These are phyloP conservation scores for Microbotryum violaceum DNA, from an alignment of 1,284 basidiomycete species.

Conservation along the genomic window DNA sequence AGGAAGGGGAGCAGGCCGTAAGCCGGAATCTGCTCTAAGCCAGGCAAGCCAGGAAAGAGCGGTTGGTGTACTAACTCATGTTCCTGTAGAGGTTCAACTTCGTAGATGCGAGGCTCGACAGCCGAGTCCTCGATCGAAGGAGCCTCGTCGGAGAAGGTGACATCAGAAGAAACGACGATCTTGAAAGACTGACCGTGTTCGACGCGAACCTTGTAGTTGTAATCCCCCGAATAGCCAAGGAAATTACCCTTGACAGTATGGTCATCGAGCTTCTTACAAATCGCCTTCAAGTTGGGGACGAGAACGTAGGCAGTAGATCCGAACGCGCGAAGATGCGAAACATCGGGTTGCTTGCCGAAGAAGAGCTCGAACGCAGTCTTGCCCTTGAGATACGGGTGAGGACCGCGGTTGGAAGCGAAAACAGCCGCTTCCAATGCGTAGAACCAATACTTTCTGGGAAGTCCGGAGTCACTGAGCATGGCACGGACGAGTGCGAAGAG, in stretches of 20 bases:
- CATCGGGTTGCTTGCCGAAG: not conserved
- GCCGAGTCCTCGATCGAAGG: too few species aligned
- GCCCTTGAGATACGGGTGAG: not conserved
- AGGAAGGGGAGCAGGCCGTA: too few species aligned
- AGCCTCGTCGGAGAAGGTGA: too few species aligned
- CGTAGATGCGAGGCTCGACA: too few species aligned
- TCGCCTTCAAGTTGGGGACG: not conserved
- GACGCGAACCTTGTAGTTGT: too few species aligned
- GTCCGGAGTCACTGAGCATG: conserved; percentile 1
- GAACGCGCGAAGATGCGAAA: not conserved
- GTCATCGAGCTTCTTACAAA: conserved; percentile 1
- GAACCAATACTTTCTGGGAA: not conserved
- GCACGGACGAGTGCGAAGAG: not conserved
- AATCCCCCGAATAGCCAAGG: not conserved
- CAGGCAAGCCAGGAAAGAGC: too few species aligned
- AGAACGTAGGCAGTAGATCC: not conserved
- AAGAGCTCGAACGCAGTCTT: not conserved
- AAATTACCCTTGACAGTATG: not conserved
- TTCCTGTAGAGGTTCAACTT: too few species aligned
- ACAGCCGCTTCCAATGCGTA: not conserved
- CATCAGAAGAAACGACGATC: too few species aligned
- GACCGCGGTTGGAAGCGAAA: not conserved
- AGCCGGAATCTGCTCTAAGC: too few species aligned
- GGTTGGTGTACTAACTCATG: too few species aligned
- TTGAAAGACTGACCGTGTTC: too few species aligned